Evolutionary conservation across 2,329 filamentous ascomycete genomes (phyloP).

Genomic region (Conoideocrella luteorostrata): DNA sequence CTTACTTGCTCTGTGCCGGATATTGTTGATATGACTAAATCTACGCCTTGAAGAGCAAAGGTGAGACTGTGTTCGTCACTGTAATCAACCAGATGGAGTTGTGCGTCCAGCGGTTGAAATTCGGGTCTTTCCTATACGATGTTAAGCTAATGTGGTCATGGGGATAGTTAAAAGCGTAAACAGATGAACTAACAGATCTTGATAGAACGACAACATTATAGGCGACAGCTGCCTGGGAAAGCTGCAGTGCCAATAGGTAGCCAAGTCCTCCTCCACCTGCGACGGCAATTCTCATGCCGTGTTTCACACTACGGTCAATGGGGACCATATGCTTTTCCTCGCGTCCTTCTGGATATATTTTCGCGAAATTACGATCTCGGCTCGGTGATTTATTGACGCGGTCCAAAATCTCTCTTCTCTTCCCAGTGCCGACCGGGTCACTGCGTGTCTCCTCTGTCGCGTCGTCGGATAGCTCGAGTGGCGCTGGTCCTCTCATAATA

Average conservation of each 20-base stretch:
- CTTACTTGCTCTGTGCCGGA: constrained; percentile 59
- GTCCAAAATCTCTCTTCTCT: no score
- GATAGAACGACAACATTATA: constrained; percentile 68
- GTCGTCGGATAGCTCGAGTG: no score
- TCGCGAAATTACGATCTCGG: no score
- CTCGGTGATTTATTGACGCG: no score
- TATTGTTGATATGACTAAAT: constrained; percentile 71
- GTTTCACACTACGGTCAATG: constrained; percentile 11
- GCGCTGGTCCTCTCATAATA: no score
- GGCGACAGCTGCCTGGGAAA: constrained; percentile 50
- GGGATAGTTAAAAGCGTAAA: background rate
- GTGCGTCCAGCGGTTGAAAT: constrained; percentile 50
- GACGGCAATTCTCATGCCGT: constrained; percentile 40
- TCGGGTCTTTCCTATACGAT: constrained; percentile 44
- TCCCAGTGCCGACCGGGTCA: no score
- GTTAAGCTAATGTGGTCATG: constrained; percentile 17
- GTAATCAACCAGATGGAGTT: constrained; percentile 66
- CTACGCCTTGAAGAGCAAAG: constrained; percentile 62
- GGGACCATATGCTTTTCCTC: constrained; percentile 7
- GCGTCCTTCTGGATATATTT: no score
- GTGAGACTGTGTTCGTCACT: constrained; percentile 48
- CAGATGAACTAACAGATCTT: constrained; percentile 30
- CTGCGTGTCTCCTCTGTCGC: no score
- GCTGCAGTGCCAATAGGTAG: constrained; percentile 41
- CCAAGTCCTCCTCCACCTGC: constrained; percentile 41